Conservation (phyloP, 2,329 filamentous ascomycete species). For the Fusarium falciforme region DNA sequence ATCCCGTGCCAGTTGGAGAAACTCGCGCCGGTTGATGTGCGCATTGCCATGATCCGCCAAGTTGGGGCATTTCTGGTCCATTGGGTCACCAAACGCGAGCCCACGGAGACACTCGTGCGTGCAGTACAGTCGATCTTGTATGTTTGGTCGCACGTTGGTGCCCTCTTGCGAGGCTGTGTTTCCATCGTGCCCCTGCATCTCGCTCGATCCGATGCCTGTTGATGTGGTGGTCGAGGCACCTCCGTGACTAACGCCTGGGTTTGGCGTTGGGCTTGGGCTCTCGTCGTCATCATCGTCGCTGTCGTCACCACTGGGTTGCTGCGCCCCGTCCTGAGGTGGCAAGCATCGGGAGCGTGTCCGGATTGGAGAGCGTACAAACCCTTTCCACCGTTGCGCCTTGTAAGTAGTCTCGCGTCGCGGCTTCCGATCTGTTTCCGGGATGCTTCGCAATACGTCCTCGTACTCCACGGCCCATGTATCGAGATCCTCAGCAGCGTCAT, state of each 20-base stretch:
- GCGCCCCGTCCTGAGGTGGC: not conserved
- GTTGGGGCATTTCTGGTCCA: constrained; percentile 46
- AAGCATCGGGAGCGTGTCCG: constrained; percentile 14
- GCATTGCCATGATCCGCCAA: not conserved
- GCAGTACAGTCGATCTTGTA: constrained; percentile 42
- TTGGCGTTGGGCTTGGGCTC: not conserved
- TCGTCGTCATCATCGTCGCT: not conserved
- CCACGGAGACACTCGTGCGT: constrained; percentile 44
- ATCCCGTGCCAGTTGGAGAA: constrained; percentile 40
- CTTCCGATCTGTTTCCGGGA: constrained; percentile 38
- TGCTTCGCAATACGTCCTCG: constrained; percentile 44
- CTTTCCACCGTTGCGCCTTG: constrained; percentile 44
- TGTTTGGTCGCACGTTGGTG: not conserved
- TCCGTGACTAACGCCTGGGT: not conserved
- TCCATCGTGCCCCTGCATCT: not conserved
- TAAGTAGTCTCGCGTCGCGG: constrained; percentile 19
- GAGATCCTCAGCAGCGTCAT: constrained; percentile 44
- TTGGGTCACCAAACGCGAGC: constrained; percentile 30
- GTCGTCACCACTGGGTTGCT: not conserved
- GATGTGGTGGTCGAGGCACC: not conserved
- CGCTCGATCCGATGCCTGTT: not conserved
- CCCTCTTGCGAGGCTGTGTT: not conserved
- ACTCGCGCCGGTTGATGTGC: constrained; percentile 42
- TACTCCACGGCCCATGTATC: constrained; percentile 50
- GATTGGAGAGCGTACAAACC: constrained; percentile 46